Base-by-base conservation (phyloP, 2,329 filamentous ascomycete species). In the Tolypocladium cylindrosporum region DNA sequence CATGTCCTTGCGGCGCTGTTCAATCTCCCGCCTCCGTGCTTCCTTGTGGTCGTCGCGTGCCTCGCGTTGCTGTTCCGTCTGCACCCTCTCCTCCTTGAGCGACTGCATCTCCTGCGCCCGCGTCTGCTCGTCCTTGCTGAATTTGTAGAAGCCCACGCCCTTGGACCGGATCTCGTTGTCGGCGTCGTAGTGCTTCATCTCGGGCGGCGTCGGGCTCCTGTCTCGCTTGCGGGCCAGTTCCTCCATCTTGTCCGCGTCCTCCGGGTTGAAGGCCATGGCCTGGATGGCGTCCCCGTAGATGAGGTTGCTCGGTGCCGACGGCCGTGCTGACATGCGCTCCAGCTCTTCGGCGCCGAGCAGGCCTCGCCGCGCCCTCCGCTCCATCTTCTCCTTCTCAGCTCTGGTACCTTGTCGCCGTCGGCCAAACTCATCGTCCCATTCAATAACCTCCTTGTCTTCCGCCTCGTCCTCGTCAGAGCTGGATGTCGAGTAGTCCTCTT, bases 371-470 rank as follows among this genome's bases (percentile, higher is more conserved):
- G 65, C 66, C 43, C 79, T 75, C 14, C 84, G 81, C 63, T 88
- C 81, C 64, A 88, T 79, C 8, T 80, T 80, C 45, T 84, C 81
- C 19, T 83, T 85, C 61, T 94, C 84, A 5, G 85, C 81, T 54
- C 82, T 81, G 0, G 90, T 93, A 21, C 88, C 89, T 50, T 77
- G 84, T 4, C 92, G 79, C 16, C 86, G 81, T n/a, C 94, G 87
- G 2, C 94, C 94, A 68, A 95, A 96, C 67, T 97, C 94, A 71
- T 99, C 94, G 56, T 88, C 82, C 69, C 90, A 95, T 64, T 97
- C 92, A 6, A 97, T 77, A n/a, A 89, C 72, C 57, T 91, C 87
- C 34, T 79, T 77, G 50, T 71, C 75, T 16, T 76, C 75, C 2
- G 70, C 69, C n/a, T 72, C 72, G 1, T 75, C 72, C 2, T 71